phyloP scores from a whole-genome alignment of 2,329 filamentous ascomycete genomes.

The Ceratocystis eucalypticola region DNA sequence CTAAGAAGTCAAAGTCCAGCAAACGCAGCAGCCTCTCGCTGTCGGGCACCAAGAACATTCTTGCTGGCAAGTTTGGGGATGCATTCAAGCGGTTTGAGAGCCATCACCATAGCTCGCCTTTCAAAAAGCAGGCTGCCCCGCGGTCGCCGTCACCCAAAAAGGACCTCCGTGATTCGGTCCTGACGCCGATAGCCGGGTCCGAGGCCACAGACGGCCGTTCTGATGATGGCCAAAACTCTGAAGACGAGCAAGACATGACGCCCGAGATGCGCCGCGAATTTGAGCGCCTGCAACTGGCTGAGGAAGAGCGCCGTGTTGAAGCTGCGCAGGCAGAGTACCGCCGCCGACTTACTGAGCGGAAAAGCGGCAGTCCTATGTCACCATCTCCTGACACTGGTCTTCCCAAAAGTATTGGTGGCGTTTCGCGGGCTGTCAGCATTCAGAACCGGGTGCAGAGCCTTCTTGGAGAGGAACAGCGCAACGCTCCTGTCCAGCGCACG shows the following conservation, averaged over 20 bases:
- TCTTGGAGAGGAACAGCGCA: slow-evolving; percentile 60
- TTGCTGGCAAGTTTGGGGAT: slow-evolving; percentile 83
- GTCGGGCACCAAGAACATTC: slow-evolving; percentile 62
- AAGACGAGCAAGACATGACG: slow-evolving; percentile 53
- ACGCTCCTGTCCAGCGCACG: slow-evolving; percentile 47
- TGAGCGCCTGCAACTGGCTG: slow-evolving; percentile 64
- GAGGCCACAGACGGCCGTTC: slow-evolving; percentile 48
- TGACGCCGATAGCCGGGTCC: slow-evolving; percentile 63
- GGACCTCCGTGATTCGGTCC: slow-evolving; percentile 35
- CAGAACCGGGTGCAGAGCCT: slow-evolving; percentile 82
- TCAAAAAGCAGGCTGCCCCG: slow-evolving; percentile 23
- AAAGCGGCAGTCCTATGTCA: slow-evolving; percentile 26
- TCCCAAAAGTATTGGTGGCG: slow-evolving; percentile 44
- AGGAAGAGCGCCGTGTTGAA: slow-evolving; percentile 83
- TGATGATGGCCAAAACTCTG: slow-evolving; percentile 50
- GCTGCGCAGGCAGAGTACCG: slow-evolving; percentile 81
- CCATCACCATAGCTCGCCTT: slow-evolving; percentile 25
- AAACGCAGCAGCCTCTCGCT: slow-evolving; percentile 65
- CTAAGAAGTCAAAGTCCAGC: slow-evolving; percentile 44
- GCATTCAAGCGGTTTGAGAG: slow-evolving; percentile 85
- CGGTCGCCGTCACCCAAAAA: slow-evolving; percentile 39
- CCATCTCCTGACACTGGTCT: slow-evolving; percentile 28
- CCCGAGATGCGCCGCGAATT: slow-evolving; percentile 84
- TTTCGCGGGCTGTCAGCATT: slow-evolving; percentile 64
- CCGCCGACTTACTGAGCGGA: slow-evolving; percentile 51